Base-by-base conservation (phyloP, 768 basidiomycete species). In the Sutorius australiensis region DNA sequence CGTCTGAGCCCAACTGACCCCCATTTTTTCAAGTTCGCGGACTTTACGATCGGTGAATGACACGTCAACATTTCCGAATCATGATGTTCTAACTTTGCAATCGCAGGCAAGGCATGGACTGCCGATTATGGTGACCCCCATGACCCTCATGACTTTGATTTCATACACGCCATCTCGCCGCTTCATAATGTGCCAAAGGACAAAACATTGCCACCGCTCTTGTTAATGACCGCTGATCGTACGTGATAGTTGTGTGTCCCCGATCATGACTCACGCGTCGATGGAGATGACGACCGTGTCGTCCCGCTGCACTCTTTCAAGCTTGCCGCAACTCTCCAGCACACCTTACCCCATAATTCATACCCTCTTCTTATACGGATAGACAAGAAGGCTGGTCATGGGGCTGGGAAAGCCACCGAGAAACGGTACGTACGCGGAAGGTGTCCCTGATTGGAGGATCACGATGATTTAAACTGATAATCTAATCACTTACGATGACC, bases 221-320 rank as follows among this genome's bases (percentile, higher is more conserved):
- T 92, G 53, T 74, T 93, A n/a, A 71, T 87, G 64, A 90, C 89
- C n/a, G 88, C 86, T 16, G 89, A 89, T 66, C 87, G 87, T 91
- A 66, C 57, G 87, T 28, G 16, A 43, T n/a, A 10, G 7, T 31
- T 8, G 8, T 31, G 31, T 33, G 5, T 17, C 16, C 33, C 21
- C 17, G 6, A 48, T 36, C 9, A 28, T 48, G 40, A 45, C 56
- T 61, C 19, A 61, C 31, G 19, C 28, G 28, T 43, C 41, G 37
- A 36, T 19, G 31, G 12, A 89, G 88, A 89, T 56, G 90, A 92
- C 59, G 88, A 90, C 61, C 84, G 90, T 32, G 90, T 92, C n/a
- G 89, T 92, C 5, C 88, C 89, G 1, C 73, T 89, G 65, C 91
- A 92, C 69, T 88, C 89, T 9, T 91, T 88, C 79, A 93, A 93